These are phyloP conservation scores for Aphanocladium album DNA, from an alignment of 2,329 filamentous ascomycete genomes.

Conservation along the genomic window DNA sequence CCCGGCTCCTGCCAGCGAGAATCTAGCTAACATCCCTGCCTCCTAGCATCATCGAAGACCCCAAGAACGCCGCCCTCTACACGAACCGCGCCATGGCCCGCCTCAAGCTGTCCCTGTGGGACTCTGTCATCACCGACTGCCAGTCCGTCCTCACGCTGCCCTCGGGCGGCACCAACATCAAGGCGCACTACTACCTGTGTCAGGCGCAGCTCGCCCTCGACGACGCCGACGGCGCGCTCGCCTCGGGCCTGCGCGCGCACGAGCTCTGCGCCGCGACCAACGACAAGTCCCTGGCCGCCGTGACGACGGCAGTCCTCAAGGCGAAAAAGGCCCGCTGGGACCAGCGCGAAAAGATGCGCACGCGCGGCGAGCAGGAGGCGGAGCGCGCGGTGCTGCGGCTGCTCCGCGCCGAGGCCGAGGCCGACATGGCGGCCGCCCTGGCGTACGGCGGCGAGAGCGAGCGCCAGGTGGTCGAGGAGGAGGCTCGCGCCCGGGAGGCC, in stretches of 20 bases:
- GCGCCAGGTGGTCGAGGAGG: slow-evolving; percentile 40
- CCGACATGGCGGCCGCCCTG: slow-evolving; percentile 32
- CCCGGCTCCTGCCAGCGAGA: neutral
- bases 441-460: slow-evolving; percentile 40
- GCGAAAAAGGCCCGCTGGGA: slow-evolving; percentile 89
- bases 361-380: slow-evolving; percentile 51
- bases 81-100: slow-evolving; percentile 86
- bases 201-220: slow-evolving; percentile 72
- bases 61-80: slow-evolving; percentile 72
- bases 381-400: slow-evolving; percentile 54
- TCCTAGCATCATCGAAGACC: slow-evolving; percentile 68
- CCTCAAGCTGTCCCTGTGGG: slow-evolving; percentile 67
- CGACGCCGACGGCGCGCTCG: slow-evolving; percentile 63
- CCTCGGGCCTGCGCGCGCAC: slow-evolving; percentile 68
- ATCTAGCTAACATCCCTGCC: neutral
- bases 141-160: slow-evolving; percentile 65
- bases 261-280: slow-evolving; percentile 57
- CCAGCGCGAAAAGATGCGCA: slow-evolving; percentile 58
- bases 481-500: slow-evolving; percentile 43
- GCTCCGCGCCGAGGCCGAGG: slow-evolving; percentile 44
- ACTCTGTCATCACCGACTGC: slow-evolving; percentile 73
- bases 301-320: slow-evolving; percentile 68
- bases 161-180: slow-evolving; percentile 55
- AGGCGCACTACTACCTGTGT: slow-evolving; percentile 77
- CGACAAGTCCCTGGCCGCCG: slow-evolving; percentile 62